Base-by-base conservation (phyloP, 768 basidiomycete species). In the Pleurotus cornucopiae region DNA sequence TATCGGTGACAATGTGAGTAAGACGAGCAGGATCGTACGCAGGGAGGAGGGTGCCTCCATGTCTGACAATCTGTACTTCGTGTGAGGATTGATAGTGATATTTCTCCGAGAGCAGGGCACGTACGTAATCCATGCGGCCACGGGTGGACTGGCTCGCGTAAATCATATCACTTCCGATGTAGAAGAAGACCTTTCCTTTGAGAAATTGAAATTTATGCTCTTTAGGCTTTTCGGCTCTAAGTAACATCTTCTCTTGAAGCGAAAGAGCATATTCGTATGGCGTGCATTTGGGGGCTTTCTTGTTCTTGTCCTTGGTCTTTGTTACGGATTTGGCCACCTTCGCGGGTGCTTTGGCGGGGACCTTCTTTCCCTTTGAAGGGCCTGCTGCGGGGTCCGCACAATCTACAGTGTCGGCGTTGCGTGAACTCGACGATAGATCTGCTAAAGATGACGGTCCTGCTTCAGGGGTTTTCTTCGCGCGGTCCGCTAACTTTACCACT, bases 1-100 rank as follows among this genome's bases (percentile, higher is more conserved):
- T 66, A 49, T 82, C 83, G 5, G 83, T 82, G 30, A 91, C 74
- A 52, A 92, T 84, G 62, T 90, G 86, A 3, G 89, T 89, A 25
- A 86, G 80, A 6, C 66, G 58, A 4, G 63, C 58, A 2, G 81
- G 70, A 59, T 91, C 83, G 62, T 80, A 91, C 37, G 62, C 71
- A 2, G 86, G 77, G 39, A 81, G 68, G 21, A 91, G 70, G 18
- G 75, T 80, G 44, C 81, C 90, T 9, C 90, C 90, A 59, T 81
- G 70, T 57, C 73, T 74, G 43, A 84, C 72, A 40, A 92, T 80
- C 89, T 91, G 59, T 18, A 40, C 39, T 34, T 34, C 30, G 30
- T 34, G 30, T 34, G 11, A 34, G 30, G 30, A 34, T 34, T 34
- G 30, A 34, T 34, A 3, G 30, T 34, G 30, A 34, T 34, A 11